Evolutionary conservation across 306 rosid species (phyloP).

Genomic region (Glycyrrhiza uralensis): DNA sequence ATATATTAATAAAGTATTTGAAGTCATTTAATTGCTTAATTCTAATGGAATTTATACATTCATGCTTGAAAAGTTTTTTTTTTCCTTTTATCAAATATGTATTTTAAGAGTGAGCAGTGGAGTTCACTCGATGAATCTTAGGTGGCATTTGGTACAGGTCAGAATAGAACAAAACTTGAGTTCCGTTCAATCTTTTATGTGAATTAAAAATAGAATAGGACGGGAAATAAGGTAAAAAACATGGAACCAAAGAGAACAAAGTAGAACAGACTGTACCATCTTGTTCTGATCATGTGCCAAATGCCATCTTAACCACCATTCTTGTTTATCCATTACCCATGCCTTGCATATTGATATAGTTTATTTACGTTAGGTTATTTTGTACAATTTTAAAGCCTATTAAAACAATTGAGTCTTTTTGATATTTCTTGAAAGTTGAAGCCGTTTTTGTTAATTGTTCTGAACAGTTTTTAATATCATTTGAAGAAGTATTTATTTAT

Average conservation of each 20-base stretch:
- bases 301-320: background rate
- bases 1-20: background rate
- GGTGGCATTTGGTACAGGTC: background rate
- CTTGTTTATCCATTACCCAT: background rate
- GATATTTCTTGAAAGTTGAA: background rate
- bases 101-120: background rate
- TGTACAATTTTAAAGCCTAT: background rate
- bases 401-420: background rate
- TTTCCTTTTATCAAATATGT: background rate
- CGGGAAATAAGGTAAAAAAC: background rate
- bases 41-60: background rate
- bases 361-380: background rate
- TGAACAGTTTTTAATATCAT: background rate
- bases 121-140: background rate
- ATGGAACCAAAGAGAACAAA: background rate
- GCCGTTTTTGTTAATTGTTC: background rate
- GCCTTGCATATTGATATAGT: background rate
- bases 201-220: background rate
- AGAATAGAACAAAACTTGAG: background rate
- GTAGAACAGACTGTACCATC: background rate
- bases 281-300: background rate
- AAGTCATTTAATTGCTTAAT: constrained; percentile 9
- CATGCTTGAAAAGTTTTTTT: background rate
- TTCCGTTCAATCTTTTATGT: background rate
- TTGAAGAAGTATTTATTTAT: background rate